Base-by-base conservation (phyloP, 176 grass and related monocot species). In the Thalia dealbata region DNA sequence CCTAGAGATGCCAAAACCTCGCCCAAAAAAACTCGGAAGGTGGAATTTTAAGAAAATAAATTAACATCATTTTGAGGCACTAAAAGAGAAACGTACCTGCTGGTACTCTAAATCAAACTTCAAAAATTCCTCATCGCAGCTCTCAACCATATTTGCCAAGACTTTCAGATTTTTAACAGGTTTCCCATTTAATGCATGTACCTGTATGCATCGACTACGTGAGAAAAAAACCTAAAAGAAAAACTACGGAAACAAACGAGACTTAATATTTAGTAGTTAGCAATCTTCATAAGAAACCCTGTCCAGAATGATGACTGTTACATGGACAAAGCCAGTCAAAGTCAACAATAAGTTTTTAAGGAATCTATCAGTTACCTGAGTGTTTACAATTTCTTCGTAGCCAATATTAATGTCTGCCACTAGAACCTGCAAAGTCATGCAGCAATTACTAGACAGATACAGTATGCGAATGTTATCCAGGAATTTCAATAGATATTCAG, bases 361-460 rank as follows among this genome's bases (percentile, higher is more conserved):
- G 35, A 52, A 72, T 7, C 54, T 12, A 18, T 42, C 25, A n/a
- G 15, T 73, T 63, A 93, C 95, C 95, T 99, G 95, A 87, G 78
- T 88, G 81, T 99, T 99, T 71, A 93, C 90, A 61, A 99, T 86
- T 60, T 99, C 90, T 88, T 99, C 95, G 70, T 99, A 99, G 55
- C 95, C 95, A 71, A 99, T 99, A 80, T 99, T 99, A 77, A 99
- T 91, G 78, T 99, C 95, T 78, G 95, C 83, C 46, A 99, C 95
- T 85, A 99, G 90, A 42, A 99, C 95, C 95, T 99, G 60, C 64
- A 79, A 56, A 18, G 69, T 67, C 13, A 7, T 38, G 51, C 64
- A 30, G 58, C 75, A 80, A 52, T 72, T 26, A 72, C 24, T 19
- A 29, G 46, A 52, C 23, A 72, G 54, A 29, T 26, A 43, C 65